Percentiles rank a stretch among this genome's conserved stretches.
Conservation (phyloP, 2,329 filamentous ascomycete species). For the Pseudocercospora eumusae region DNA sequence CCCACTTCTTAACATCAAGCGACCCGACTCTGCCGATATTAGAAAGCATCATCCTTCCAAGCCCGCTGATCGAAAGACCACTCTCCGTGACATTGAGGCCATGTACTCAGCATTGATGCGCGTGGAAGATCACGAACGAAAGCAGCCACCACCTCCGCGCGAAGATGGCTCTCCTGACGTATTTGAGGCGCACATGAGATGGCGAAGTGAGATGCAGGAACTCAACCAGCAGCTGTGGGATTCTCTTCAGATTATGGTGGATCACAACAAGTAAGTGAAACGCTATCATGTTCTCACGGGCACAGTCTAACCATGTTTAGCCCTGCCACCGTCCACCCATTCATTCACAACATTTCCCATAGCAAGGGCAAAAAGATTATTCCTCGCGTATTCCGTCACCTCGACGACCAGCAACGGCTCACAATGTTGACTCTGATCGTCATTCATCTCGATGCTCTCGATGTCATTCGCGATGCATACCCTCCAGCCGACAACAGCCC, state of each 20-base stretch:
- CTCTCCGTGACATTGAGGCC: conserved; percentile 82
- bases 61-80: conserved; percentile 73
- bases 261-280: conserved; percentile 55
- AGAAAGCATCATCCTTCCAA: conserved; percentile 51
- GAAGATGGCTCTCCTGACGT: conserved; percentile 67
- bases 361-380: conserved; percentile 96
- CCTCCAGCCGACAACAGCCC: conserved; percentile 69
- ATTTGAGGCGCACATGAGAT: conserved; percentile 74
- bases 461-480: conserved; percentile 81
- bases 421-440: conserved; percentile 96
- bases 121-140: conserved; percentile 88
- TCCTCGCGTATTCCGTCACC: conserved; percentile 89
- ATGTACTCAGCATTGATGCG: conserved; percentile 88
- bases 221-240: conserved; percentile 82
- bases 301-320: conserved; percentile 46
- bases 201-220: conserved; percentile 69
- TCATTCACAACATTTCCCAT: conserved; percentile 93
- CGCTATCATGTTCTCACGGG: not conserved
- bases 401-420: conserved; percentile 87
- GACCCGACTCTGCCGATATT: conserved; percentile 68
- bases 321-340: conserved; percentile 73
- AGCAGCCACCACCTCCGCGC: conserved; percentile 68
- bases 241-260: conserved; percentile 88
- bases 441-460: conserved; percentile 86
- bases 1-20: conserved; percentile 92